Evolutionary conservation across 345 rosid genomes (phyloP).

Genomic region (Acer yangbiense): DNA sequence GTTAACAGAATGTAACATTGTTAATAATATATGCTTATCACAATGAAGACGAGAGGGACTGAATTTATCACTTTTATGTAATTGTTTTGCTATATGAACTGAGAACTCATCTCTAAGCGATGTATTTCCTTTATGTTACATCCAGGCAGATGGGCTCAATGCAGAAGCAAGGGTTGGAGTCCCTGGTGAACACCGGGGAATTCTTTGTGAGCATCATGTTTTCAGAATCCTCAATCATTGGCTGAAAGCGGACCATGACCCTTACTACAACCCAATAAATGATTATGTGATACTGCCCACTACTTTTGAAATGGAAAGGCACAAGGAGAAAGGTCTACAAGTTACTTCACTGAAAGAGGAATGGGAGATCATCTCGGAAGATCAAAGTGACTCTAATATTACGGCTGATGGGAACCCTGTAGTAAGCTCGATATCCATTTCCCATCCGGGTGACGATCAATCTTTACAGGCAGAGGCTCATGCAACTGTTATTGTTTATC

Average conservation of each 20-base stretch:
- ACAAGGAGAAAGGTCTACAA: conserved; percentile 65
- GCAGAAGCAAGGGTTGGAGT: conserved; percentile 96
- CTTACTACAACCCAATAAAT: conserved; percentile 84
- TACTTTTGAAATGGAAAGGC: conserved; percentile 59
- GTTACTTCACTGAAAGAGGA: conserved; percentile 83
- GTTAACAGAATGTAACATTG: not conserved
- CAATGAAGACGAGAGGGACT: not conserved
- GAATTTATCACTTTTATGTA: not conserved
- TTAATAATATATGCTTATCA: not conserved
- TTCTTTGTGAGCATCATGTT: conserved; percentile 82
- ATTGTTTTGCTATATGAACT: not conserved
- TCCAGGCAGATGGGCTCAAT: conserved; percentile 88
- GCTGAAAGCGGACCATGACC: conserved; percentile 81
- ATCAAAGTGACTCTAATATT: conserved; percentile 27
- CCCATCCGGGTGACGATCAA: conserved; percentile 38
- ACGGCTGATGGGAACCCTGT: conserved; percentile 25
- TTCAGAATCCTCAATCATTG: conserved; percentile 86
- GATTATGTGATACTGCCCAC: conserved; percentile 88
- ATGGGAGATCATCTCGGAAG: conserved; percentile 75
- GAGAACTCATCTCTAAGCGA: not conserved
- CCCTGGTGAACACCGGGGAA: conserved; percentile 93
- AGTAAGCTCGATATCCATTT: conserved; percentile 60
- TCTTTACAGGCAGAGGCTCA: conserved; percentile 51
- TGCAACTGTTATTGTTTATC: conserved; percentile 61
- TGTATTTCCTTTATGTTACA: not conserved